Evolutionary conservation across 208 protist genomes (phyloP).

Genomic region (Phytomonas serpens): DNA sequence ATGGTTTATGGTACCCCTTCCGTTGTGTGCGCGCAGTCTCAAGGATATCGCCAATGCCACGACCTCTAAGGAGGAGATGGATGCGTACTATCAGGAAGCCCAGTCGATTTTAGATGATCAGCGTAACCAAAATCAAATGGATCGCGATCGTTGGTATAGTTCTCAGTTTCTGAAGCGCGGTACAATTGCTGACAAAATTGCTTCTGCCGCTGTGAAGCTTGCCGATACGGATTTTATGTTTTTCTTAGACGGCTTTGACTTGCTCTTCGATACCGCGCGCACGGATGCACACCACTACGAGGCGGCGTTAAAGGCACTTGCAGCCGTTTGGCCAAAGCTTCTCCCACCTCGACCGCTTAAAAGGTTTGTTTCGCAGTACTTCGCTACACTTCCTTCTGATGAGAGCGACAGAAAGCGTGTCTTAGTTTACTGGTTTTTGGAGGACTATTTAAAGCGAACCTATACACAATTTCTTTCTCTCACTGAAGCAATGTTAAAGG

Average conservation of each 20-base stretch:
- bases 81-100: conserved; percentile 73
- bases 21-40: conserved; percentile 69
- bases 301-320: conserved; percentile 79
- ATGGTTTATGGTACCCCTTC: conserved; percentile 72
- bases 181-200: conserved; percentile 84
- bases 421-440: conserved; percentile 87
- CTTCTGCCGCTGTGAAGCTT: conserved; percentile 82
- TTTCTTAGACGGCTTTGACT: conserved; percentile 81
- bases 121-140: conserved; percentile 38
- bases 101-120: conserved; percentile 66
- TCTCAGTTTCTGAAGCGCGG: conserved; percentile 79
- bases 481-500: conserved; percentile 86
- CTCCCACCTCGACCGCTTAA: conserved; percentile 79
- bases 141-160: conserved; percentile 83
- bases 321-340: conserved; percentile 82
- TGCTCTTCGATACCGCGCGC: conserved; percentile 84
- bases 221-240: conserved; percentile 91
- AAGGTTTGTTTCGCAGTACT: conserved; percentile 85
- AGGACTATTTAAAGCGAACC: conserved; percentile 88
- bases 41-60: conserved; percentile 78
- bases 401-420: conserved; percentile 24
- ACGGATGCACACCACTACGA: conserved; percentile 90
- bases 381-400: conserved; percentile 81
- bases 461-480: conserved; percentile 85
- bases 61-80: conserved; percentile 74